Base-by-base conservation (phyloP, 225 moss, liverwort and hornwort genomes). In the Climacium dendroides region DNA sequence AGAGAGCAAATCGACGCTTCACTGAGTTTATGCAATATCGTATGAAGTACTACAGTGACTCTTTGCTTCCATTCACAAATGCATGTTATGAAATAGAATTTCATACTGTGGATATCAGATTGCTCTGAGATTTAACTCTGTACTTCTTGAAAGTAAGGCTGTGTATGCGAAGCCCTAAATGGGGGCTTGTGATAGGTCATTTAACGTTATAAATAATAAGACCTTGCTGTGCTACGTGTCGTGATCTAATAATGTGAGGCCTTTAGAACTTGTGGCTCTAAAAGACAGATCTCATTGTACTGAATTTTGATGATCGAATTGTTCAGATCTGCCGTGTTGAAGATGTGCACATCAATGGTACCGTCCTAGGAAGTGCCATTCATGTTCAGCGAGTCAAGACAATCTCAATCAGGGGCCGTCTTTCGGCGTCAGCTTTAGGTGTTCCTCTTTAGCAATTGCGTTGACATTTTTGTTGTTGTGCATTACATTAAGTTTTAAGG, bases 391-490 rank as follows among this genome's bases (percentile, higher is more conserved):
- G 98, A 64, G 96, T 94, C 35, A 95, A 96, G 86, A 91, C 97
- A 37, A 95, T 98, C 83, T 92, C 94, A 74, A 95, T 98, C 85
- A 89, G 85, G 80, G 98, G 98, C 86, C 84, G 93, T 87, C 92
- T 98, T 73, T 96, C 97, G 84, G 93, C 98, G 41, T 97, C 98
- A 86, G 90, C 96, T 75, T 95, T 97, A 91, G 98, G 98, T 98
- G 66, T 43, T 91, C 90, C 35, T 75, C 75, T 48, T 60, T 61
- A 4, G 59, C 75, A 67, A 41, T 34, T 57, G 52, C 15, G 19
- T 85, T 72, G 75, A 55, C 48, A 24, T 80, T 65, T 75, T 52
- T 78, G 69, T 75, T 84, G 84, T 24, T 60, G 69, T 81, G 62
- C 58, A 60, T 54, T 32, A 41, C 34, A 50, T 32, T 83, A 50